phyloP scores from a whole-genome alignment of 163 green algal genomes.

The Prototheca wickerhamii region DNA sequence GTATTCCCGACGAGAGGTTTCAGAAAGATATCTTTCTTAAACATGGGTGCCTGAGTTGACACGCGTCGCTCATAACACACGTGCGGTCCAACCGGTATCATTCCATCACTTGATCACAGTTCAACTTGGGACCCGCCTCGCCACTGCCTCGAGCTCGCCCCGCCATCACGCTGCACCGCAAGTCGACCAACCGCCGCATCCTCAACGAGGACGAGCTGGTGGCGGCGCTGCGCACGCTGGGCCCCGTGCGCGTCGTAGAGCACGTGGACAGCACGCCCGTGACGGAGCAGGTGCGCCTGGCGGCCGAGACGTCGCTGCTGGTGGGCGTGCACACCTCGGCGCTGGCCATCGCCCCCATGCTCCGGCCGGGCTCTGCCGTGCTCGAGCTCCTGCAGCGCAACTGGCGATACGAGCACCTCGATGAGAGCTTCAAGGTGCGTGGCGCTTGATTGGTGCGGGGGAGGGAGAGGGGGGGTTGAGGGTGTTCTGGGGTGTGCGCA shows the following conservation, averaged over 20 bases:
- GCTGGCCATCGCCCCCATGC: slow-evolving; percentile 72
- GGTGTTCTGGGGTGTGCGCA: neutral
- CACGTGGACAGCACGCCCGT: slow-evolving; percentile 63
- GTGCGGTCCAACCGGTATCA: no score
- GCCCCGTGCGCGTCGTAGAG: slow-evolving; percentile 49
- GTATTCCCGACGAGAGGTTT: no score
- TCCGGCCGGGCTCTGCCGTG: slow-evolving; percentile 66
- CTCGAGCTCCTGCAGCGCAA: slow-evolving; percentile 80
- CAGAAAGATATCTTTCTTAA: no score
- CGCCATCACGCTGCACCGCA: slow-evolving; percentile 76
- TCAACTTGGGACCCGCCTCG: slow-evolving; percentile 26
- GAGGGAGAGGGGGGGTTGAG: neutral
- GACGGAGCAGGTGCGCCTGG: slow-evolving; percentile 61
- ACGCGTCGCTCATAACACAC: no score
- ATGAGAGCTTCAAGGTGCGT: slow-evolving; percentile 41
- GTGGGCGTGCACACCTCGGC: slow-evolving; percentile 77
- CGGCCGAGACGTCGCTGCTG: slow-evolving; percentile 63
- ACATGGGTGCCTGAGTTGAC: no score
- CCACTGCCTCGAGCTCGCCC: slow-evolving; percentile 27
- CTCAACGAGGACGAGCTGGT: slow-evolving; percentile 69
- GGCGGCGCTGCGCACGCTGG: slow-evolving; percentile 36
- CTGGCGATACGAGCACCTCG: slow-evolving; percentile 47
- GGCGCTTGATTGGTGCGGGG: neutral
- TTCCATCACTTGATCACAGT: no score
- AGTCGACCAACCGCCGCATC: slow-evolving; percentile 72